phyloP scores from a whole-genome alignment of 2,329 filamentous ascomycete species.

The Cyphellophora europaea region DNA sequence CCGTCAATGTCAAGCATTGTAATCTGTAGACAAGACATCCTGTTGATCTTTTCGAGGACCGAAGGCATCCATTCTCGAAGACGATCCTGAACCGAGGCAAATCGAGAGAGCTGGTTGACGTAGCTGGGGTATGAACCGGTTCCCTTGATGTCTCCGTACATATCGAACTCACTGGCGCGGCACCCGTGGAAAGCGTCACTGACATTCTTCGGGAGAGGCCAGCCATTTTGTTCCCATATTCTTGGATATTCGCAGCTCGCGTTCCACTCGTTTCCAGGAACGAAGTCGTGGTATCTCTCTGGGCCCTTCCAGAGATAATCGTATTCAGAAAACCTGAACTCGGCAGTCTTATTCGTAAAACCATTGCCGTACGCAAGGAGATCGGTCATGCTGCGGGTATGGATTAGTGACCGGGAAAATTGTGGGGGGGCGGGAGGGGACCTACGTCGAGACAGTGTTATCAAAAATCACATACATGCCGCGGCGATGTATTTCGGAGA shows the following conservation, averaged over 20 bases:
- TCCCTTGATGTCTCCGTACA: slow-evolving; percentile 43
- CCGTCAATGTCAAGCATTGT: slow-evolving; percentile 46
- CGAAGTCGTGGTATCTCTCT: slow-evolving; percentile 41
- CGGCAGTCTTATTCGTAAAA: slow-evolving; percentile 38
- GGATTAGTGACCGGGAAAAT: too few relatives aligned
- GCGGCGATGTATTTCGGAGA: slow-evolving; percentile 39
- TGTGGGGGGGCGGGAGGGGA: too few relatives aligned
- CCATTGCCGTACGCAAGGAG: slow-evolving; percentile 41
- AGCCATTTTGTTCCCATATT: slow-evolving; percentile 44
- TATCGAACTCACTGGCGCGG: slow-evolving; percentile 46
- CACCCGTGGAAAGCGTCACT: slow-evolving; percentile 35
- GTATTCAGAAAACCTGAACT: slow-evolving; percentile 39
- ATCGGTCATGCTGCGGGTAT: slow-evolving; percentile 47
- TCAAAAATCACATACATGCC: slow-evolving; percentile 48
- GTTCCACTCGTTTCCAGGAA: slow-evolving; percentile 34
- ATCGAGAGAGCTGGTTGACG: slow-evolving; percentile 46
- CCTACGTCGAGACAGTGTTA: slow-evolving; percentile 44
- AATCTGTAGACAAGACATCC: slow-evolving; percentile 47
- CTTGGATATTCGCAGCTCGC: slow-evolving; percentile 38
- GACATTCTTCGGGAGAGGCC: slow-evolving; percentile 29
- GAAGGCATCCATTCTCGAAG: slow-evolving; percentile 44
- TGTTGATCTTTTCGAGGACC: slow-evolving; percentile 42
- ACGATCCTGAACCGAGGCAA: slow-evolving; percentile 49
- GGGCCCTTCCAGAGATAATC: slow-evolving; percentile 36
- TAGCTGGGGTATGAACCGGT: slow-evolving; percentile 46